A percentile compares a stretch with the other conserved stretches of the same genome.
Conservation (phyloP, 306 rosid genomes). For the Urtica urens region DNA sequence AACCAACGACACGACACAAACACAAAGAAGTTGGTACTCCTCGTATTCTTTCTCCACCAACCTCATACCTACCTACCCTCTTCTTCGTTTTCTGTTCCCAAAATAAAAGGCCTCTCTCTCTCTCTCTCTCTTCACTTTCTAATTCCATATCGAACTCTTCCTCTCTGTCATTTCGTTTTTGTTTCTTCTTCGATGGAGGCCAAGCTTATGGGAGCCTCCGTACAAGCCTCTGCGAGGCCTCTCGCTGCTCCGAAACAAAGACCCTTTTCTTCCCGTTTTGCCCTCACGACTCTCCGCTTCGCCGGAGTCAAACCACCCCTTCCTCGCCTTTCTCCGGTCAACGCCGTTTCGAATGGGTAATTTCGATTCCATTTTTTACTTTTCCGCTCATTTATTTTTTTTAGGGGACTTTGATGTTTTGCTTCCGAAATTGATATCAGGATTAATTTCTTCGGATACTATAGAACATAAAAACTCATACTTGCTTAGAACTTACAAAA, state of each 20-base stretch:
- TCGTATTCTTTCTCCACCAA: not conserved
- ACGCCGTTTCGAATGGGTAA: slow-evolving; percentile 41
- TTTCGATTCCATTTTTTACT: not conserved
- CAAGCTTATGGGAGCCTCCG: slow-evolving; percentile 28
- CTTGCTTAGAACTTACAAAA: no score
- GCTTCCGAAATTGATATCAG: no score
- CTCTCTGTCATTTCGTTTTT: not conserved
- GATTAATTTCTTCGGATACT: no score
- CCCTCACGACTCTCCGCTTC: slow-evolving; percentile 11
- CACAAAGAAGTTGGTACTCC: no score
- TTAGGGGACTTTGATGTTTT: no score
- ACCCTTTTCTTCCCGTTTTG: slow-evolving; percentile 17
- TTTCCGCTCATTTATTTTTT: no score
- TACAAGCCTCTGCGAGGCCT: slow-evolving; percentile 13
- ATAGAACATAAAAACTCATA: no score
- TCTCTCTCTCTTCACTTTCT: no score
- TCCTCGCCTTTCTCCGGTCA: slow-evolving; percentile 23
- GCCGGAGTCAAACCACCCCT: slow-evolving; percentile 15
- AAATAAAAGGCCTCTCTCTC: no score
- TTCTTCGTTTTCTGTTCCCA: no score
- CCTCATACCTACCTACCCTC: no score
- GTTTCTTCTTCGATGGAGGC: slow-evolving; percentile 41
- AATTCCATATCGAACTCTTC: not conserved
- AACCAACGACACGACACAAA: no score
- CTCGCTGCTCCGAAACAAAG: slow-evolving; percentile 4